Evolutionary conservation across 257 asterid species (phyloP).

Genomic region (Ligustrum vulgare): DNA sequence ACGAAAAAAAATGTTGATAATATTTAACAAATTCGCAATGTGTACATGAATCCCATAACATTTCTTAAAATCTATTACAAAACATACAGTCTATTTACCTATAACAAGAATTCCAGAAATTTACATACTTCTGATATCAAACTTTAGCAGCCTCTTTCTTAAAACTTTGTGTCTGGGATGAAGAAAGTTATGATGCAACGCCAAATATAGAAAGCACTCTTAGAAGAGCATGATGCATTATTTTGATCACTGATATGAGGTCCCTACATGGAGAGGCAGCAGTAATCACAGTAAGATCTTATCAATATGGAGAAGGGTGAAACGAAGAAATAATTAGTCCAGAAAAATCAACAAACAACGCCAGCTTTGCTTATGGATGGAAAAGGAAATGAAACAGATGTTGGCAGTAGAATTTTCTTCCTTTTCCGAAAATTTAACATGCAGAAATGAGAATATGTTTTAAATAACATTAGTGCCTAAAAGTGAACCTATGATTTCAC

Average conservation of each 20-base stretch:
- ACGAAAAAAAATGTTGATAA: too few relatives aligned
- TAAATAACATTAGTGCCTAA: background rate
- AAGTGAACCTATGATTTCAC: background rate
- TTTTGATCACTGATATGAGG: conserved; percentile 25
- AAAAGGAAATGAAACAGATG: too few relatives aligned
- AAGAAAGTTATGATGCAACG: conserved; percentile 9
- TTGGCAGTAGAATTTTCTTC: background rate
- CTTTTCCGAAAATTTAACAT: background rate
- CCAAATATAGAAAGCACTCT: background rate
- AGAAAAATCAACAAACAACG: background rate
- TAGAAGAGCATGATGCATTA: conserved; percentile 18
- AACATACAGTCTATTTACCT: conserved; percentile 17
- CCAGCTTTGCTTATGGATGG: background rate
- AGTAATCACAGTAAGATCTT: conserved; percentile 7
- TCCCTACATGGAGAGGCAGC: conserved; percentile 28
- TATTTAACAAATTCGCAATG: too few relatives aligned
- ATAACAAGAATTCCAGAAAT: conserved; percentile 29
- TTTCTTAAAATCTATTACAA: conserved; percentile 25
- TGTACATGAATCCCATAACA: conserved; percentile 19
- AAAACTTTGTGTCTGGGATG: conserved; percentile 27
- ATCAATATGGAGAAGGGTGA: conserved; percentile 30
- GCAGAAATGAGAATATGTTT: background rate
- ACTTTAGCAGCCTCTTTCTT: conserved; percentile 25
- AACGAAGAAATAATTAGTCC: background rate
- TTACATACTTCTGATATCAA: conserved; percentile 32